Conservation (phyloP, 345 rosid genomes). For the Salix arbutifolia region DNA sequence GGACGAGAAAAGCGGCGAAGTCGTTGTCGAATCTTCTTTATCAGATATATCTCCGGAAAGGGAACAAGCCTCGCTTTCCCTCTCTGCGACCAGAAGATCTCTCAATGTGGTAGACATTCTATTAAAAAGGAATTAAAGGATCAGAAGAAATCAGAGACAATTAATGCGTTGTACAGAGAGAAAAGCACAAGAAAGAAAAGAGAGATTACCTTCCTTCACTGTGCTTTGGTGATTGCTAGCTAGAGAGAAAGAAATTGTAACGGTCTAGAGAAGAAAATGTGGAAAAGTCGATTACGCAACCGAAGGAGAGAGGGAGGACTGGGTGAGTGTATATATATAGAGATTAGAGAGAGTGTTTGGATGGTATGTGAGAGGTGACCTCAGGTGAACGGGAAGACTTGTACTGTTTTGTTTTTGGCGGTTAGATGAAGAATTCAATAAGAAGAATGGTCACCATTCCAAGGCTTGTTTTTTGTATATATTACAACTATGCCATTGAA, state of each 20-base stretch:
- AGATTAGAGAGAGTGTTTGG: neutral
- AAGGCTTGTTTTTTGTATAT: neutral
- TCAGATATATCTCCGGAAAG: neutral
- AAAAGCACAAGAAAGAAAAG: neutral
- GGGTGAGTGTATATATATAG: neutral
- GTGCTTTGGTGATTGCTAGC: slow-evolving; percentile 1
- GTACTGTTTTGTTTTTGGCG: slow-evolving; percentile 22
- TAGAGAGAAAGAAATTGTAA: neutral
- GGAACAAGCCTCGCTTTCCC: slow-evolving; percentile 3
- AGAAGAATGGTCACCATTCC: neutral
- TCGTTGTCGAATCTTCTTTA: neutral
- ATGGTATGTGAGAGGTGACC: neutral
- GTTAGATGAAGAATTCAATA: slow-evolving; percentile 24
- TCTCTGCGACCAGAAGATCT: slow-evolving; percentile 3
- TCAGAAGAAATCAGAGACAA: neutral
- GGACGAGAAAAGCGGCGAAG: neutral
- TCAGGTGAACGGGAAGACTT: slow-evolving; percentile 13
- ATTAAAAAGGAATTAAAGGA: neutral
- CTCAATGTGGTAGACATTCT: slow-evolving; percentile 16
- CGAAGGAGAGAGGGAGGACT: neutral
- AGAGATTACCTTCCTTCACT: slow-evolving; percentile 9
- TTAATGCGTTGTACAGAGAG: neutral
- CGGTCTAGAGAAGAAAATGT: neutral
- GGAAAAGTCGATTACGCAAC: neutral
- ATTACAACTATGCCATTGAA: neutral